Base-by-base conservation (phyloP, 805 yeast genomes). In the Wickerhamomyces strasburgensis region DNA sequence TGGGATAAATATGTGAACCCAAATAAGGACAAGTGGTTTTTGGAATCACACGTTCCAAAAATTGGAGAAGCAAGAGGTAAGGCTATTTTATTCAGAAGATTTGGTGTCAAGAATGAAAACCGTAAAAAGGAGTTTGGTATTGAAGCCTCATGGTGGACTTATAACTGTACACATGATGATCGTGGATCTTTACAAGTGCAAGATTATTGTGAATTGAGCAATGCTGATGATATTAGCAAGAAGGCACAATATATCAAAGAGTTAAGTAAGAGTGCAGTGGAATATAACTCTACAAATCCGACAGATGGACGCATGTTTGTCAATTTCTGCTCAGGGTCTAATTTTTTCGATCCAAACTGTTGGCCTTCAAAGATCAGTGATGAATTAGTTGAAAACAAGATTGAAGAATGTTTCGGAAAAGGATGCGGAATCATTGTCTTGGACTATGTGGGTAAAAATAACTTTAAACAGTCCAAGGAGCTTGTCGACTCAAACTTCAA, bases 291-390 rank as follows among this genome's bases (percentile, higher is more conserved):
- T 11, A 66, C 73, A 34, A 56, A 64, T 38, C 46, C 61, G 18
- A 58, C 59, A 39, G 71, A 70, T 42, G 65, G 73, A 33, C 82
- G 80, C 57, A 61, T 84, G 46, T 83, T 73, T 49, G 60, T 84
- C 43, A 84, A 84, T 62, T 84, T 80, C 57, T 77, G 86, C 40
- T 72, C 87, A 1, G 90, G 82, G 14, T 70, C 88, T 30, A 80
- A 80, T 59, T 80, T 82, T 56, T 80, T 79, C 58, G 75, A 80
- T 58, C 76, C 68, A 35, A 68, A 65, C 32, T 82, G 86, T 58
- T 84, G 93, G 93, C 93, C 93, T 1, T 68, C 72, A 40, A 67
- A 72, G 47, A 75, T 83, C 42, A 75, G 87, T 14, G 62, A 68
- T 38, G 77, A 75, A 38, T 62, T 76, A 59, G 48, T 51, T 14